Percentiles rank a stretch among this genome's conserved stretches.
phyloP scores from a whole-genome alignment of 495 filamentous ascomycete genomes.

The Daldinia vernicosa region DNA sequence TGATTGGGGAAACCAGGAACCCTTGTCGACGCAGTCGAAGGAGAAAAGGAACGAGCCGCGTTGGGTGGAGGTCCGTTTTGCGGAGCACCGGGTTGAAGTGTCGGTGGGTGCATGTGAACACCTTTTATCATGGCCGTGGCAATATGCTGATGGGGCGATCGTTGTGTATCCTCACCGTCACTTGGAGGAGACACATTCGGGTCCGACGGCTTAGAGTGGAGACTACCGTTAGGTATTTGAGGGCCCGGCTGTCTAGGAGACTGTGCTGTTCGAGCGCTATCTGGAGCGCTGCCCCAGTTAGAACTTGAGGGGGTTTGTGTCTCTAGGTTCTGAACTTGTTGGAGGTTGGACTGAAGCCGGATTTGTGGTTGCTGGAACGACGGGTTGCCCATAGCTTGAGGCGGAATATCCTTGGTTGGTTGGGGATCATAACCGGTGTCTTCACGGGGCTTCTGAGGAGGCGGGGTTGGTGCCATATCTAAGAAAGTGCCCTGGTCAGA shows the following conservation, averaged over 20 bases:
- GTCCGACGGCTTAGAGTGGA: slow-evolving; percentile 20
- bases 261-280: slow-evolving; percentile 20
- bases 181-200: slow-evolving; percentile 29
- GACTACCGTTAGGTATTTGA: background rate
- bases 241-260: background rate
- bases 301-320: slow-evolving; percentile 30
- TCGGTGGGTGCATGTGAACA: background rate
- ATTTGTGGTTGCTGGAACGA: slow-evolving; percentile 10
- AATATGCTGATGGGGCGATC: slow-evolving; percentile 37
- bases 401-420: background rate
- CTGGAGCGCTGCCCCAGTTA: slow-evolving; percentile 39
- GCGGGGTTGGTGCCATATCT: slow-evolving; percentile 37
- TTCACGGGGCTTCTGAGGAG: slow-evolving; percentile 12
- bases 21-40: background rate
- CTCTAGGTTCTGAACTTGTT: slow-evolving; percentile 8
- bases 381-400: background rate
- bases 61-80: background rate
- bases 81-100: slow-evolving; percentile 10
- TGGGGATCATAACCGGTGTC: slow-evolving; percentile 8
- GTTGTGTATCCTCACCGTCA: slow-evolving; percentile 18
- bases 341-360: slow-evolving; percentile 3
- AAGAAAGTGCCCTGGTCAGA: slow-evolving; percentile 39
- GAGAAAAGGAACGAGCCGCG: slow-evolving; percentile 9
- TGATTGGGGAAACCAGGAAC: background rate
- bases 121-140: slow-evolving; percentile 38